A percentile compares a stretch with the other conserved stretches of the same genome.
phyloP scores from a whole-genome alignment of 345 rosid species.

The Raphanus raphanistrum region DNA sequence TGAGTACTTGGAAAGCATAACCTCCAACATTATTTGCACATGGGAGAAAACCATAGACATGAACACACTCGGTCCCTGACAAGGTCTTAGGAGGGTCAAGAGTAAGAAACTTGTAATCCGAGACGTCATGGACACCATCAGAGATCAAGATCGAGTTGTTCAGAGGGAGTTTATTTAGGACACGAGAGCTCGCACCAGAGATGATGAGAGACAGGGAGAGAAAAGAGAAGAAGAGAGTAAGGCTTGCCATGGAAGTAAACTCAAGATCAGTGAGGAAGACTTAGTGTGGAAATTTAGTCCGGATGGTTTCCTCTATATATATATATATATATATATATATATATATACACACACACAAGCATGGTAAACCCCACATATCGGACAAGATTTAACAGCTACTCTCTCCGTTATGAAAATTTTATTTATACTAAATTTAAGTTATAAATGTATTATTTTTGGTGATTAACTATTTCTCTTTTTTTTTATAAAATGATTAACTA shows the following conservation, averaged over 20 bases:
- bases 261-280: not conserved
- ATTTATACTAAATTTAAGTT: too few species aligned
- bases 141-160: conserved; percentile 26
- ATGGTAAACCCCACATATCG: not conserved
- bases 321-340: too few species aligned
- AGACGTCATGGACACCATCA: conserved; percentile 28
- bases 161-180: conserved; percentile 5
- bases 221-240: not conserved
- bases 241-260: not conserved
- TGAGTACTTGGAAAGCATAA: conserved; percentile 34
- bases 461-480: too few species aligned
- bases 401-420: too few species aligned
- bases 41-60: conserved; percentile 42
- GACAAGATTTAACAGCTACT: not conserved
- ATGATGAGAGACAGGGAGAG: conserved; percentile 4
- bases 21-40: conserved; percentile 41
- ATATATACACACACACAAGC: too few species aligned
- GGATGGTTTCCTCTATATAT: not conserved
- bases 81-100: conserved; percentile 22
- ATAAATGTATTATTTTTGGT: too few species aligned
- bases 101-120: conserved; percentile 23
- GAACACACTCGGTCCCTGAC: conserved; percentile 2
- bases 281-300: not conserved
- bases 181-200: conserved; percentile 31
- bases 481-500: too few species aligned